phyloP scores from a whole-genome alignment of 805 yeast genomes.

The Spathaspora arborariae region DNA sequence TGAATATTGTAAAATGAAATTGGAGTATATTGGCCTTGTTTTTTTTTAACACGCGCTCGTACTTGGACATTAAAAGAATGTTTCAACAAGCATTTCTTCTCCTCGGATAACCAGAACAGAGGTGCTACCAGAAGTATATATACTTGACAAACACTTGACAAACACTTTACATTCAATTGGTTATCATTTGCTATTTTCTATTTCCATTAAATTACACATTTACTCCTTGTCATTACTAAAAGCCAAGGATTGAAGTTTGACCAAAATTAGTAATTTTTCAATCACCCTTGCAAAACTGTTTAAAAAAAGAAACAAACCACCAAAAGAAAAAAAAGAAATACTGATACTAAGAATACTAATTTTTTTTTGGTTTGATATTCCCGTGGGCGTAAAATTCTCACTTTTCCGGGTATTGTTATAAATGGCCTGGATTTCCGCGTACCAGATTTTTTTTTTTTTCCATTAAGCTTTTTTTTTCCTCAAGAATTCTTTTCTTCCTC shows the following conservation, averaged over 20 bases:
- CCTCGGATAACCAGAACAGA: no score
- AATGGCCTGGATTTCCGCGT: neutral
- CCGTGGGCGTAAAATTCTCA: neutral
- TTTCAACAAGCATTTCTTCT: neutral
- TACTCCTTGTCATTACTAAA: no score
- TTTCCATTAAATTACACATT: no score
- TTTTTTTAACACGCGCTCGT: neutral
- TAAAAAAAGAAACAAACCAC: neutral
- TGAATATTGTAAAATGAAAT: neutral
- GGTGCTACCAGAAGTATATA: no score
- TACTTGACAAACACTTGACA: no score
- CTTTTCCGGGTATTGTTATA: neutral
- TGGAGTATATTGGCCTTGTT: neutral
- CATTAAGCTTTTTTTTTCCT: neutral
- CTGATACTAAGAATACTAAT: neutral
- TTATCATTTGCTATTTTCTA: no score
- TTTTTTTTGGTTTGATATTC: neutral
- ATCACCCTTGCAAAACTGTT: no score
- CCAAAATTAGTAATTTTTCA: no score
- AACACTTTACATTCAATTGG: no score
- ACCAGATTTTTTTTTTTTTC: neutral
- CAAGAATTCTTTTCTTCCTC: neutral
- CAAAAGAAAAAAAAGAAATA: neutral
- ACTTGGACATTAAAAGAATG: neutral
- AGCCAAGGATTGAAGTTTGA: no score